Base-by-base conservation (phyloP, 2,329 filamentous ascomycete genomes). In the Pseudogymnoascus sp. region DNA sequence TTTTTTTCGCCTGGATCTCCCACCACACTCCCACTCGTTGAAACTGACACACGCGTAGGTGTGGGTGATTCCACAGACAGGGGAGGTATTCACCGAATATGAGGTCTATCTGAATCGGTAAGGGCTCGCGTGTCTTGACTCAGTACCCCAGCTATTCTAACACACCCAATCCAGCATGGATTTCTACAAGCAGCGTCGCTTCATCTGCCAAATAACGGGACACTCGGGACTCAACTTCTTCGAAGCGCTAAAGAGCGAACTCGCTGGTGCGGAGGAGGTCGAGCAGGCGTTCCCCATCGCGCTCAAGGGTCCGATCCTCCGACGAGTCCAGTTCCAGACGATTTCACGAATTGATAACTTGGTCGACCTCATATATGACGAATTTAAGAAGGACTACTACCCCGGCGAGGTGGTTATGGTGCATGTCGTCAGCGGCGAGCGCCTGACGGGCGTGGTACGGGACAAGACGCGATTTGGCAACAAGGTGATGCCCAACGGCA, bases 161-260 rank as follows among this genome's bases (percentile, higher is more conserved):
- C 71, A 64, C 68, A 61, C 48, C 31, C 48, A 65, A 59, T 61
- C 29, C 68, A 95, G 91, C 63, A 88, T 92, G 82, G 92, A 97
- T 74, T 97, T 96, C 73, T 96, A 96, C 74, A 92, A 89, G 69
- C 91, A 95, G 59, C 90, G 87, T 71, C 86, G 89, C 62, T 99
- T 97, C 75, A 96, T 95, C 65, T 96, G 95, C 75, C 90, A 96
- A 73, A 95, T 97, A 67, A 96, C 92, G 10, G 94, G 94, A 61
- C 93, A 96, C 74, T 95, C 92, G 31, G 89, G 89, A 61, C 80
- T 97, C 67, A 93, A 86, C 3, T 99, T 95, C 75, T 97, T 97
- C 71, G 91, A 96, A 68, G 94, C 94, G 27, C 83, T 93, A 31
- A 86, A 90, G 75, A 96, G 91, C 77, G 92, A 97, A 89, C 83